These are phyloP conservation scores for Calophaca sinica DNA, from an alignment of 306 rosid genomes.

Conservation along the genomic window DNA sequence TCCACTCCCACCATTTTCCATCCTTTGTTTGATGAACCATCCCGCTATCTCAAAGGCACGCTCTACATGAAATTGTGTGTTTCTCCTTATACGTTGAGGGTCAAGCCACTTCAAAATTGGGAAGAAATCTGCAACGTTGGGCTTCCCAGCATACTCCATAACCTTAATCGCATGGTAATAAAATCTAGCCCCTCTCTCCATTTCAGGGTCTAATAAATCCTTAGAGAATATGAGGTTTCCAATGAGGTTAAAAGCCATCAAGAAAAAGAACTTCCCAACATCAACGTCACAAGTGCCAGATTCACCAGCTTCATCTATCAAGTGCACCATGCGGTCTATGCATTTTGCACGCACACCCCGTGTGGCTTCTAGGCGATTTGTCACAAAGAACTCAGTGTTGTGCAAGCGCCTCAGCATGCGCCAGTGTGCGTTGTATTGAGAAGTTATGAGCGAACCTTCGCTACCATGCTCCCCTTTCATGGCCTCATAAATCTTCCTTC, in stretches of 20 bases:
- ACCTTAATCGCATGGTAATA: conserved; percentile 70
- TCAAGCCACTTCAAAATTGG: conserved; percentile 68
- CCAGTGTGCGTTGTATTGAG: conserved; percentile 86
- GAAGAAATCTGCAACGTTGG: conserved; percentile 78
- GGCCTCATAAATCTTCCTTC: conserved; percentile 80
- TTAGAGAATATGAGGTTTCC: conserved; percentile 83
- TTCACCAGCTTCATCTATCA: conserved; percentile 42
- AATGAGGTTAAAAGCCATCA: conserved; percentile 83
- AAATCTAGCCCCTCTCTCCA: conserved; percentile 70
- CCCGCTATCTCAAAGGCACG: conserved; percentile 77
- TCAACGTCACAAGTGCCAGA: conserved; percentile 50
- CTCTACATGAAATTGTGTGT: conserved; percentile 72
- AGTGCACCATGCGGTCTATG: conserved; percentile 62
- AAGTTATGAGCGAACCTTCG: conserved; percentile 74
- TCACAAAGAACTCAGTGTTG: conserved; percentile 66
- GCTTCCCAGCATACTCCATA: conserved; percentile 86
- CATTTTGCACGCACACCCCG: conserved; percentile 58
- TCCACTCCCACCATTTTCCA: conserved; percentile 34
- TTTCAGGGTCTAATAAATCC: conserved; percentile 70
- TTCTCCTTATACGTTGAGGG: conserved; percentile 78
- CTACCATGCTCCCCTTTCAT: conserved; percentile 70
- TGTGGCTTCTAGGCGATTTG: conserved; percentile 63
- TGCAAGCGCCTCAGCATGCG: conserved; percentile 67
- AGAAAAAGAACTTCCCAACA: conserved; percentile 67
- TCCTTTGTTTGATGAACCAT: conserved; percentile 68